Conservation (phyloP, 1,284 basidiomycete species). For the Schizopora paradoxa region DNA sequence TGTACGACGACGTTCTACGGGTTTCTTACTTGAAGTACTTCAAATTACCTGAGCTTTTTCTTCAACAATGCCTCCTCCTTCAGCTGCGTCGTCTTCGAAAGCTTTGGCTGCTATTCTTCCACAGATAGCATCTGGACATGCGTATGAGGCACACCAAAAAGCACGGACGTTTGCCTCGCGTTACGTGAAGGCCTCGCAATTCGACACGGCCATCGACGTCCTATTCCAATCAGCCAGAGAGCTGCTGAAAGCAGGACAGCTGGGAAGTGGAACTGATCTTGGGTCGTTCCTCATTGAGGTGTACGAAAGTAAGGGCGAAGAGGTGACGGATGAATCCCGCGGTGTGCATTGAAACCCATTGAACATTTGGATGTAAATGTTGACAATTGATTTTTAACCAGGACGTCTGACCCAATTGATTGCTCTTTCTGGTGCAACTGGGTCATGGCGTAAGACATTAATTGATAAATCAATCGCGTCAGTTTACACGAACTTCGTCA, state of each 20-base stretch:
- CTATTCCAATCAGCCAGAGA: slow-evolving; percentile 82
- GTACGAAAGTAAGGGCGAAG: slow-evolving; percentile 66
- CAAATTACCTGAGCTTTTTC: too few species aligned
- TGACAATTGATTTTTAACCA: slow-evolving; percentile 25
- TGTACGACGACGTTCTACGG: too few species aligned
- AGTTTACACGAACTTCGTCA: slow-evolving; percentile 29
- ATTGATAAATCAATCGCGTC: slow-evolving; percentile 76
- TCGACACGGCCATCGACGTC: slow-evolving; percentile 81
- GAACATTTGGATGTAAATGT: not conserved
- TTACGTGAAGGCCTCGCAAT: slow-evolving; percentile 73
- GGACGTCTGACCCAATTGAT: slow-evolving; percentile 80
- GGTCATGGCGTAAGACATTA: slow-evolving; percentile 75
- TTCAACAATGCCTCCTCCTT: slow-evolving; percentile 19
- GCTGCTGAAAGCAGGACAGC: slow-evolving; percentile 79
- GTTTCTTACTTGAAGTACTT: too few species aligned
- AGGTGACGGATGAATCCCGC: slow-evolving; percentile 67
- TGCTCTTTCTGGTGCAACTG: slow-evolving; percentile 67
- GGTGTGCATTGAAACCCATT: slow-evolving; percentile 42
- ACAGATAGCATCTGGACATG: slow-evolving; percentile 59
- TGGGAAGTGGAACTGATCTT: slow-evolving; percentile 86
- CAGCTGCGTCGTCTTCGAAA: slow-evolving; percentile 43
- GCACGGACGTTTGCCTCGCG: slow-evolving; percentile 89
- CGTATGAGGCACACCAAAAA: slow-evolving; percentile 93
- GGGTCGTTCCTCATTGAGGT: slow-evolving; percentile 73
- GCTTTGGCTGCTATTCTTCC: slow-evolving; percentile 75